A percentile compares a stretch with the other conserved stretches of the same genome.
Conservation (phyloP, 306 rosid genomes). For the Trifolium pratense region DNA sequence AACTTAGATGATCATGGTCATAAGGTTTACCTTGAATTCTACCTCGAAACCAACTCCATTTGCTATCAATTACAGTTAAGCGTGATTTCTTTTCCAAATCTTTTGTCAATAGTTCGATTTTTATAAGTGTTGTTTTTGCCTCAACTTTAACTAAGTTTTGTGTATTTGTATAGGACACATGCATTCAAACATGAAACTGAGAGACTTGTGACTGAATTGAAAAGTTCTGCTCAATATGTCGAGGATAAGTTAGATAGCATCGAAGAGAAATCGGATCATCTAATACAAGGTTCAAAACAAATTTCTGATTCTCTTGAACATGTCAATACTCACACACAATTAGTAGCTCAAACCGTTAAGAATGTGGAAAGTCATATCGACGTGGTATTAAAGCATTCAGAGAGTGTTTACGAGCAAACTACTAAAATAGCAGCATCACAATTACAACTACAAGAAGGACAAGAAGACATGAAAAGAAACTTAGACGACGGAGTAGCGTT, state of each 20-base stretch:
- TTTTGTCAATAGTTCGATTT: background rate
- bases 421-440: conserved; percentile 65
- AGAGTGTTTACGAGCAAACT: conserved; percentile 68
- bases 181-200: conserved; percentile 74
- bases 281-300: conserved; percentile 58
- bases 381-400: conserved; percentile 55
- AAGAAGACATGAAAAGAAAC: conserved; percentile 61
- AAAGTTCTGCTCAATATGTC: conserved; percentile 64
- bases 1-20: conserved; percentile 62
- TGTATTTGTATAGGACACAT: conserved; percentile 53
- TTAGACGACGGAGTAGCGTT: conserved; percentile 62
- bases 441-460: conserved; percentile 64
- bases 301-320: conserved; percentile 57
- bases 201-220: conserved; percentile 80
- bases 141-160: conserved; percentile 31
- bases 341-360: conserved; percentile 56
- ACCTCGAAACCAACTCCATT: conserved; percentile 83
- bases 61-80: conserved; percentile 88
- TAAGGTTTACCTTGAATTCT: conserved; percentile 78
- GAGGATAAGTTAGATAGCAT: conserved; percentile 69
- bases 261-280: conserved; percentile 55
- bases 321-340: conserved; percentile 52
- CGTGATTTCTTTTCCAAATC: conserved; percentile 26
- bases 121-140: background rate
- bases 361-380: conserved; percentile 60